Conservation (phyloP, 495 filamentous ascomycete species). For the Opeltia flavorubescens region DNA sequence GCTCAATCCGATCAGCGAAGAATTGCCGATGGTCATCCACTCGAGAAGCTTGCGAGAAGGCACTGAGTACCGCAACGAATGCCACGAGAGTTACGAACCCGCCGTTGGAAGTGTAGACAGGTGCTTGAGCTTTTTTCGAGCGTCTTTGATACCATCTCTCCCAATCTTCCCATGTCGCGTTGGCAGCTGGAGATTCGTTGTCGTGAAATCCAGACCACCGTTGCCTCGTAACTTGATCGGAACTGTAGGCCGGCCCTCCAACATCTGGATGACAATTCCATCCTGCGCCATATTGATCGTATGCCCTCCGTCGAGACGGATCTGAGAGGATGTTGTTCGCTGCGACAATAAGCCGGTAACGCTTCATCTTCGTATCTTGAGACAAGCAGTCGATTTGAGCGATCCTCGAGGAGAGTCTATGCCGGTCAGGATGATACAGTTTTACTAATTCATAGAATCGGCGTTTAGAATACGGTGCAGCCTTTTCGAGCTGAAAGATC, state of each 20-base stretch:
- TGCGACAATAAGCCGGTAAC: constrained; percentile 73
- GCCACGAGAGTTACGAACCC: constrained; percentile 58
- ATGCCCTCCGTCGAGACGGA: constrained; percentile 58
- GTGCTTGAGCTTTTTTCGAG: constrained; percentile 32
- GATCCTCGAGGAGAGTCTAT: constrained; percentile 34
- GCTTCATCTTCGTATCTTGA: constrained; percentile 51
- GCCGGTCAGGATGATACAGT: constrained; percentile 83
- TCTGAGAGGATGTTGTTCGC: constrained; percentile 88
- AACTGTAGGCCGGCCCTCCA: constrained; percentile 8
- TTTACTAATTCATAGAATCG: constrained; percentile 86
- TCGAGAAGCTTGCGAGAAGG: constrained; percentile 51
- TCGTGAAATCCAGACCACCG: constrained; percentile 17
- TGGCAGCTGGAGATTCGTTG: constrained; percentile 45
- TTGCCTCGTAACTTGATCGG: constrained; percentile 21
- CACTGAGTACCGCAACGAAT: constrained; percentile 49
- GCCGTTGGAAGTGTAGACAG: constrained; percentile 58
- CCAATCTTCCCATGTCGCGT: constrained; percentile 99
- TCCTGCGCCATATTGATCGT: constrained; percentile 68
- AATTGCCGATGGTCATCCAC: constrained; percentile 41
- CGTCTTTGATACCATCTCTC: constrained; percentile 64
- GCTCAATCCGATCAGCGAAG: constrained; percentile 46
- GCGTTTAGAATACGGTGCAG: constrained; percentile 60
- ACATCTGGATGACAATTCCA: constrained; percentile 45
- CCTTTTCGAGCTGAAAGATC: constrained; percentile 52
- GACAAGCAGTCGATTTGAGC: constrained; percentile 28